Conservation (phyloP, 2,329 filamentous ascomycete species). For the Colletotrichum plurivorum region DNA sequence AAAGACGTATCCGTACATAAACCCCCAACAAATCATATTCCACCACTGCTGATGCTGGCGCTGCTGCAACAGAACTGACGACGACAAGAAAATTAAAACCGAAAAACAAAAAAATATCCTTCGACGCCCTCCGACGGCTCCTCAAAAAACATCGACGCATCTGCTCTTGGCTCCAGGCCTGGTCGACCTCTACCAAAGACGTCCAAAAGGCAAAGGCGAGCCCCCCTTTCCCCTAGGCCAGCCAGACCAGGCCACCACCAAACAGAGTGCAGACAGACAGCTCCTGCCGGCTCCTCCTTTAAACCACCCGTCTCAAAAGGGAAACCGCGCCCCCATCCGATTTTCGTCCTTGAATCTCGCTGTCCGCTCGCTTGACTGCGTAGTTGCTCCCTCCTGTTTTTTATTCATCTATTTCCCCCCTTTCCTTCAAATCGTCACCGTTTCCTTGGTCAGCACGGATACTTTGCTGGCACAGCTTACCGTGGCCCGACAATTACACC, state of each 20-base stretch:
- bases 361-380: slow-evolving; percentile 17
- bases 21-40: no score
- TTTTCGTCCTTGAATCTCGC: slow-evolving; percentile 32
- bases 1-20: no score
- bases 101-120: slow-evolving; percentile 9
- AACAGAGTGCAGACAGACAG: slow-evolving; percentile 3
- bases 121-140: slow-evolving; percentile 16
- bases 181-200: slow-evolving; percentile 35
- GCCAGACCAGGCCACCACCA: slow-evolving; percentile 13
- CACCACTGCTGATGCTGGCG: background rate
- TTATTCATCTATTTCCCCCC: background rate
- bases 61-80: background rate
- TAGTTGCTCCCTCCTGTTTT: background rate
- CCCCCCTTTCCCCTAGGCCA: slow-evolving; percentile 33
- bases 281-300: slow-evolving; percentile 19
- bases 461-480: slow-evolving; percentile 5
- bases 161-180: slow-evolving; percentile 19
- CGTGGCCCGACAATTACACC: slow-evolving; percentile 2
- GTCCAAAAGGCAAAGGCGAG: slow-evolving; percentile 13
- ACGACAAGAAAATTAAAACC: slow-evolving; percentile 7
- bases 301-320: slow-evolving; percentile 14
- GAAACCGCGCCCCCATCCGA: slow-evolving; percentile 23
- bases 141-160: slow-evolving; percentile 29
- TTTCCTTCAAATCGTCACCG: background rate
- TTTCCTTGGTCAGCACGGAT: background rate